These are phyloP conservation scores for Pyrenochaeta sp. DNA, from an alignment of 2,329 filamentous ascomycete genomes.

Conservation along the genomic window DNA sequence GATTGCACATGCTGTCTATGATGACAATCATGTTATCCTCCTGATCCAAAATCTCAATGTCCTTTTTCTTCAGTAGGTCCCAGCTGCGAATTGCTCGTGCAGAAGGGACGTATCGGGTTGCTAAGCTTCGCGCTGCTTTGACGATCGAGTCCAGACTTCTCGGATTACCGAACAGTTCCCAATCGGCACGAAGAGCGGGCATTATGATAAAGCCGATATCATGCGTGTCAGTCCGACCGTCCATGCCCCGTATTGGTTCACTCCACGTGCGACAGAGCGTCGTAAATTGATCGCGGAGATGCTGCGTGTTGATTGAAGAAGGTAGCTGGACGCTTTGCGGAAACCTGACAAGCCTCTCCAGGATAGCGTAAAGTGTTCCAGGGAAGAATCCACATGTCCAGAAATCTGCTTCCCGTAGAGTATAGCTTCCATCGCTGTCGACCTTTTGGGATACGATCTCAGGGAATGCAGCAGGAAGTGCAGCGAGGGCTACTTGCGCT, in stretches of 20 bases:
- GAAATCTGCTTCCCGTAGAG: constrained; percentile 52
- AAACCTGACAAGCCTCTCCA: constrained; percentile 45
- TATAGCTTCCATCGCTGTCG: constrained; percentile 39
- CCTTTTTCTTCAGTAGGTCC: constrained; percentile 54
- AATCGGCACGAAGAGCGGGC: constrained; percentile 49
- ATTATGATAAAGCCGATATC: constrained; percentile 56
- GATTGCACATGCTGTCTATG: constrained; percentile 47
- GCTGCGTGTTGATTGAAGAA: constrained; percentile 3
- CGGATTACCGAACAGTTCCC: constrained; percentile 51
- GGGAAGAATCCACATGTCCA: constrained; percentile 61
- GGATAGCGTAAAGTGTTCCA: constrained; percentile 53
- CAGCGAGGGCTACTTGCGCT: constrained; percentile 16
- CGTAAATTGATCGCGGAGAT: constrained; percentile 15
- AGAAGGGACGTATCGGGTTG: constrained; percentile 44
- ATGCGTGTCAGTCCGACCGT: constrained; percentile 47
- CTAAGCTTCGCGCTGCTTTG: constrained; percentile 47
- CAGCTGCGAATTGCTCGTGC: constrained; percentile 53
- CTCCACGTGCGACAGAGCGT: constrained; percentile 42
- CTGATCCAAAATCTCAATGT: constrained; percentile 48
- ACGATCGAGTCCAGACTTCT: constrained; percentile 46
- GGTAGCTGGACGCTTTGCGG: constrained; percentile 17
- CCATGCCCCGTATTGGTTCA: constrained; percentile 50
- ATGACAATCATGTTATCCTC: constrained; percentile 51
- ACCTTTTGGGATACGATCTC: constrained; percentile 23
- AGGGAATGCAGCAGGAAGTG: constrained; percentile 22